Conservation (phyloP, 768 basidiomycete species). For the Pisolithus sp. region DNA sequence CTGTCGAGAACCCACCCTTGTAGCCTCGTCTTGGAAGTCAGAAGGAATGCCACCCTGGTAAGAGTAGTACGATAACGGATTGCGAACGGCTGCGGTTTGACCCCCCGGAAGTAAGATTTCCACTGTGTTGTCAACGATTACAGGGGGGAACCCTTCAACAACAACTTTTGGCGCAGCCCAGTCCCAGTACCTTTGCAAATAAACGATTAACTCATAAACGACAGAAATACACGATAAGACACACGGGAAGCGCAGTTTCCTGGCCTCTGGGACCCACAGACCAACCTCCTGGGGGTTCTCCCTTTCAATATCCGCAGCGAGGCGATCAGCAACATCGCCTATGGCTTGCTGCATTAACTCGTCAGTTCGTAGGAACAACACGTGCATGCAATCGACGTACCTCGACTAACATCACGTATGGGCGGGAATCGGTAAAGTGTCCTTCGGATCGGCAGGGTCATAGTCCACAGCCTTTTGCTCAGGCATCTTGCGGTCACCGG, state of each 20-base stretch:
- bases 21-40: constrained; percentile 12
- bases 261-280: constrained; percentile 15
- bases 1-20: background rate
- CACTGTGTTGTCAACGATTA: constrained; percentile 11
- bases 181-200: constrained; percentile 21
- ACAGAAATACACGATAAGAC: background rate
- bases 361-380: background rate
- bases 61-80: constrained; percentile 15
- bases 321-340: constrained; percentile 17
- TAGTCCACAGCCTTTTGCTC: constrained; percentile 13
- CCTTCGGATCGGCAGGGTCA: constrained; percentile 16
- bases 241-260: constrained; percentile 23
- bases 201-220: background rate
- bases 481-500: constrained; percentile 15
- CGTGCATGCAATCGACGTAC: background rate
- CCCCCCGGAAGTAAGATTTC: constrained; percentile 3
- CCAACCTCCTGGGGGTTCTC: constrained; percentile 14
- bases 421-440: constrained; percentile 21
- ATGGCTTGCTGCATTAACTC: constrained; percentile 18
- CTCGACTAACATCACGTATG: constrained; percentile 22
- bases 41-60: constrained; percentile 10
- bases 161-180: constrained; percentile 20
- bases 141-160: constrained; percentile 14
- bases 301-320: constrained; percentile 20
- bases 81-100: constrained; percentile 7